Base-by-base conservation (phyloP, 495 filamentous ascomycete species). In the Tetracladium marchalianum region DNA sequence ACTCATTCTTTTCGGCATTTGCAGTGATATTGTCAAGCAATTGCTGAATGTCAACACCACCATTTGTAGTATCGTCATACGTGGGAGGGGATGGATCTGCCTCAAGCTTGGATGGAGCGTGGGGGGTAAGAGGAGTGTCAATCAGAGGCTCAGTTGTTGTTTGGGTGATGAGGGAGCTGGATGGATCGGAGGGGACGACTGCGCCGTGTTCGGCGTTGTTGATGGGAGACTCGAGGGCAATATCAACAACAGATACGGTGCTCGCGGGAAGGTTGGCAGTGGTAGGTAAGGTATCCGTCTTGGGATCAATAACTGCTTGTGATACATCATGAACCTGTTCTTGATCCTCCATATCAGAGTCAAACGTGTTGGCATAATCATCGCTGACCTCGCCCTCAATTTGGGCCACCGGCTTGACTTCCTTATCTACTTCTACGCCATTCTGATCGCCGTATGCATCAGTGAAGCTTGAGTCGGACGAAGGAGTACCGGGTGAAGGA, bases 11-110 rank as follows among this genome's bases (percentile, higher is more conserved):
- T 35, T 58, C 44, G 41, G 62, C 61, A 62, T 59, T 64, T 43
- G 67, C 63, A 58, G 69, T 70, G 41, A 75, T 72, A 51, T 67
- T 66, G 57, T 72, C 67, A 56, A 75, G 56, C 45, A 74, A 54
- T 53, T 66, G 65, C 48, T 71, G 67, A 32, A 73, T 72, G 50
- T 72, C 68, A 67, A 67, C 61, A 35, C 57, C 56, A 52, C 61
- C 57, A 60, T 56, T 67, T 55, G 59, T 43, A 51, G 58, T 55
- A 63, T 63, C 61, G 39, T 60, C 51, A 56, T 56, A 56, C 22
- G 38, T 39, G 17, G 53, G 41, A 31, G 22, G 11, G 37, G 17
- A 31, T 27, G 36, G 16, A 7, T 27, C 22, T 27, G 3, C 22
- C 7, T 27, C 22, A 27, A 27, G 22, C n/a, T 43, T 47, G 10